Percentiles rank a stretch among this genome's conserved stretches.
phyloP scores from a whole-genome alignment of 2,329 filamentous ascomycete species.

The Aureobasidium pullulans region DNA sequence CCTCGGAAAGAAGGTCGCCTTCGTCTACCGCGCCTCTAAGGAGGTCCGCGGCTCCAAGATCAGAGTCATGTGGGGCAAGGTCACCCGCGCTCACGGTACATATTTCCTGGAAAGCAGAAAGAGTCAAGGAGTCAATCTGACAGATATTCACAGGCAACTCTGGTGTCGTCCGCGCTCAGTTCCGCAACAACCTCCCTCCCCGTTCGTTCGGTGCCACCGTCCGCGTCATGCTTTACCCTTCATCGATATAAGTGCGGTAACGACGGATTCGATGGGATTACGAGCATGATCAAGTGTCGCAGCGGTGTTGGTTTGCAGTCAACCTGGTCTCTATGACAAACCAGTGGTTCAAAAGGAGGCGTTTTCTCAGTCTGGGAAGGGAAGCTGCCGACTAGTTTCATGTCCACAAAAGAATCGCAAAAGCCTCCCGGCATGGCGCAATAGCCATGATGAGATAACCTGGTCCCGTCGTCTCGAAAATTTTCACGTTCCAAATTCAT shows the following conservation, averaged over 20 bases:
- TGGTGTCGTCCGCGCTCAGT: constrained; percentile 95
- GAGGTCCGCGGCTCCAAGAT: constrained; percentile 98
- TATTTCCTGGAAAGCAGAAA: constrained; percentile 14
- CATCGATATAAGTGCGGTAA: constrained; percentile 29
- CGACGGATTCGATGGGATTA: constrained; percentile 4
- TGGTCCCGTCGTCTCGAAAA: constrained; percentile 12
- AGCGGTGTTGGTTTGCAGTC: constrained; percentile 15
- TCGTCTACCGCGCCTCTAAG: constrained; percentile 92
- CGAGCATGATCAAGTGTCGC: constrained; percentile 13
- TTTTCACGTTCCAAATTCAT: constrained; percentile 10
- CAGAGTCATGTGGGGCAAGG: constrained; percentile 97
- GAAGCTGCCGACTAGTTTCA: constrained; percentile 15
- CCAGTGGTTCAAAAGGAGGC: constrained; percentile 14
- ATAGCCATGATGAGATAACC: constrained; percentile 15
- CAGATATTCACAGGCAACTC: constrained; percentile 66
- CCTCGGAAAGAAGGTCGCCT: constrained; percentile 97
- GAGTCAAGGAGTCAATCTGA: constrained; percentile 18
- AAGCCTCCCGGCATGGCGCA: constrained; percentile 14
- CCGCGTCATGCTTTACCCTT: constrained; percentile 35
- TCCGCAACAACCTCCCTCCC: constrained; percentile 89
- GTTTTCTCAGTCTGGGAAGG: constrained; percentile 14
- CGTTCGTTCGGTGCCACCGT: constrained; percentile 75
- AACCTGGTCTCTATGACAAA: constrained; percentile 7
- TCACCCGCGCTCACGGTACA: constrained; percentile 88
- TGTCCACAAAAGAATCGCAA: constrained; percentile 14